Conservation (phyloP, 306 rosid genomes). For the Quercus dentata region DNA sequence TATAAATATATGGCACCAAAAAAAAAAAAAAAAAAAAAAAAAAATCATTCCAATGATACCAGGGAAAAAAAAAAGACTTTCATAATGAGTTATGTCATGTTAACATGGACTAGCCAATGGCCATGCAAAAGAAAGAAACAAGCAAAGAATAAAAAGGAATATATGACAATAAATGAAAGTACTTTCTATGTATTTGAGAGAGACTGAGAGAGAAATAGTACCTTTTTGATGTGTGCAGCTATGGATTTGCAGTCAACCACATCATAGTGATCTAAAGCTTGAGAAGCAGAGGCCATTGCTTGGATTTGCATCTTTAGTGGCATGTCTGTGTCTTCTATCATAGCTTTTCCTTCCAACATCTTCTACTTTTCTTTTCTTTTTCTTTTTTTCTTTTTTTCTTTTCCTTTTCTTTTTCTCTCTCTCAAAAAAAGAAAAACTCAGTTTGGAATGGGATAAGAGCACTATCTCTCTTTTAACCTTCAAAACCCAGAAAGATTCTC, state of each 20-base stretch:
- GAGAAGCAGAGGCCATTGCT: constrained; percentile 91
- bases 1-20: background rate
- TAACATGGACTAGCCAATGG: background rate
- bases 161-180: background rate
- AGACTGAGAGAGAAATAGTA: constrained; percentile 7
- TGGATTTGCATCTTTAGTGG: constrained; percentile 93
- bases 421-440: background rate
- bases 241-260: constrained; percentile 87
- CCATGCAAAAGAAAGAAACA: background rate
- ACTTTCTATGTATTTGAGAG: background rate
- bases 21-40: background rate
- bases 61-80: too few species aligned
- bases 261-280: constrained; percentile 91
- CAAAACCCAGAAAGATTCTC: constrained; percentile 16
- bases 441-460: background rate
- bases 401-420: background rate
- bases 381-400: fast-evolving
- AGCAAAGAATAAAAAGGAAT: background rate
- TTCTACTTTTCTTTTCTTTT: too few species aligned
- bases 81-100: background rate
- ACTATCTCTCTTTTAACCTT: constrained; percentile 8
- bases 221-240: constrained; percentile 95
- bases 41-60: background rate
- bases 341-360: constrained; percentile 96
- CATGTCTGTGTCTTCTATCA: constrained; percentile 86